These are phyloP conservation scores for Pseudogymnoascus sp. DNA, from an alignment of 2,329 filamentous ascomycete species.

Conservation along the genomic window DNA sequence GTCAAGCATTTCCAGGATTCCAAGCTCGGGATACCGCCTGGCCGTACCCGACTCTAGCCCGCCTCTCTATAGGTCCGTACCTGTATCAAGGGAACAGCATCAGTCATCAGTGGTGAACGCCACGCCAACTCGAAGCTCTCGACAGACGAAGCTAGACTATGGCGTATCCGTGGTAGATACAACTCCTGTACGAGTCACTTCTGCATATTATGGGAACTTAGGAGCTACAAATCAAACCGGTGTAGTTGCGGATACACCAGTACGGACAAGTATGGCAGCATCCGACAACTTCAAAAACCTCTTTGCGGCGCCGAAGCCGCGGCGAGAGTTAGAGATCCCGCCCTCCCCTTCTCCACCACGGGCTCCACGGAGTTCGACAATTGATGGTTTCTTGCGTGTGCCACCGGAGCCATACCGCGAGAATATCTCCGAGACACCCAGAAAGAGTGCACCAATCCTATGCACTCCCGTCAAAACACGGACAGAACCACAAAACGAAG, in stretches of 20 bases:
- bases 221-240: not conserved
- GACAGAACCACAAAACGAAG: conserved; percentile 15
- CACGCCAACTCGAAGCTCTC: not conserved
- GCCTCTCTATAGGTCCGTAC: not conserved
- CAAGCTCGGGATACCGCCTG: conserved; percentile 21
- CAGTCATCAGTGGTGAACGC: conserved; percentile 19
- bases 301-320: not conserved
- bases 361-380: not conserved
- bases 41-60: not conserved
- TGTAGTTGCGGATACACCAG: not conserved
- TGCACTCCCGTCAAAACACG: conserved; percentile 13
- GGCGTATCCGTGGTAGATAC: not conserved
- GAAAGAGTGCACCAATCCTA: conserved; percentile 18
- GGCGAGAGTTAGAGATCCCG: not conserved
- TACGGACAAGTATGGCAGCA: not conserved
- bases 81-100: conserved; percentile 1
- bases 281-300: not conserved
- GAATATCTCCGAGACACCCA: conserved; percentile 27
- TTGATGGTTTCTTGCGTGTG: conserved; percentile 8
- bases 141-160: not conserved
- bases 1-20: conserved; percentile 26
- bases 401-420: not conserved
- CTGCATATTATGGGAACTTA: not conserved
- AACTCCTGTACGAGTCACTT: not conserved
- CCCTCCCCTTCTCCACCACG: not conserved